Conservation (phyloP, 208 protist species). For the Leishmania guyanensis region DNA sequence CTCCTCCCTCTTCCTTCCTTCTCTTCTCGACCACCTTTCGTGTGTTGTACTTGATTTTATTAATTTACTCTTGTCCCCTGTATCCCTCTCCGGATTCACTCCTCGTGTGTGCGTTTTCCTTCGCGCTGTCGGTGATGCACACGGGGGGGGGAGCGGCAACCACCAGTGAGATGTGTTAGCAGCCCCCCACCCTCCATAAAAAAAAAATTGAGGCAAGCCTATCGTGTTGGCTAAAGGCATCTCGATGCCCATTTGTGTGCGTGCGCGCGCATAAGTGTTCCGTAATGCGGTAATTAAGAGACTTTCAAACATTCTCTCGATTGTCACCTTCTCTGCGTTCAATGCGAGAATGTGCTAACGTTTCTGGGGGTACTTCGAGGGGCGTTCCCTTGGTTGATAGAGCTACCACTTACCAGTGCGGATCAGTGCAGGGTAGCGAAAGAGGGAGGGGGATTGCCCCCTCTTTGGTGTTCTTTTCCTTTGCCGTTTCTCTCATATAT, state of each 20-base stretch:
- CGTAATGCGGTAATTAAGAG: constrained; percentile 9
- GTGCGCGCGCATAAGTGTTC: background rate
- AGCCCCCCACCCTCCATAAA: background rate
- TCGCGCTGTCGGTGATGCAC: background rate
- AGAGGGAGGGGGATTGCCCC: background rate
- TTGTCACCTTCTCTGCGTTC: background rate
- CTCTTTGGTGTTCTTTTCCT: background rate
- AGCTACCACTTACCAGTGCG: background rate
- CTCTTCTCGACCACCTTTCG: background rate
- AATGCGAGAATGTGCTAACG: background rate
- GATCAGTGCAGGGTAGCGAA: background rate
- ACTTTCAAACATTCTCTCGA: background rate
- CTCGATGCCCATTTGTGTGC: background rate
- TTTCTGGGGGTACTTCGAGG: background rate
- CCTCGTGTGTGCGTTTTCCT: background rate
- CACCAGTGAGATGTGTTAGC: background rate
- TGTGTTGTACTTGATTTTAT: constrained; percentile 4
- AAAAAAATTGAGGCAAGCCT: too few species aligned
- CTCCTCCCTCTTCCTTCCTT: background rate
- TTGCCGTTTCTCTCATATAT: background rate
- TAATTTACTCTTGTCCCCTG: constrained; percentile 6
- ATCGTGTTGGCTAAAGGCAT: background rate
- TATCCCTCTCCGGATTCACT: background rate
- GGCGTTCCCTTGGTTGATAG: background rate
- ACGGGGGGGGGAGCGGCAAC: background rate